phyloP scores from a whole-genome alignment of 257 asterid species.

The Euphrasia confusa region DNA sequence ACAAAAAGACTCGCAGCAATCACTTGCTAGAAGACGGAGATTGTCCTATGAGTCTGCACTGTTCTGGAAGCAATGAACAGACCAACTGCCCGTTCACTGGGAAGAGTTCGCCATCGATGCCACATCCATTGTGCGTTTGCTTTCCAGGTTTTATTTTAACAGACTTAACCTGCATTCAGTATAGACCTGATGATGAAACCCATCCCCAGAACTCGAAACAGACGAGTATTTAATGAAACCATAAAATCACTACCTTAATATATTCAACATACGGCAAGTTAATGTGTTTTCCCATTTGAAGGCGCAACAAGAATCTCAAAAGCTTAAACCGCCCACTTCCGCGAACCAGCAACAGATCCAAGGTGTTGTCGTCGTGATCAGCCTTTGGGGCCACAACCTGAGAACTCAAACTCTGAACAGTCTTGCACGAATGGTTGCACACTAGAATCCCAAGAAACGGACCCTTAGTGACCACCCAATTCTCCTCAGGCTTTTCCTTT shows the following conservation, averaged over 20 bases:
- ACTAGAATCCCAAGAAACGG: slow-evolving; percentile 75
- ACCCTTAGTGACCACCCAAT: slow-evolving; percentile 80
- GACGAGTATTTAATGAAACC: too few relatives aligned
- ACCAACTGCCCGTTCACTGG: slow-evolving; percentile 72
- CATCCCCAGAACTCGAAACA: neutral
- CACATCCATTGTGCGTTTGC: slow-evolving; percentile 79
- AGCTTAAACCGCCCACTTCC: slow-evolving; percentile 86
- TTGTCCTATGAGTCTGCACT: slow-evolving; percentile 91
- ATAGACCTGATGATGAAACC: neutral
- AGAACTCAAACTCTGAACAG: slow-evolving; percentile 92
- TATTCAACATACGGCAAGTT: slow-evolving; percentile 89
- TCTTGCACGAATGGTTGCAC: slow-evolving; percentile 91
- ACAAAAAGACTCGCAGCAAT: slow-evolving; percentile 25
- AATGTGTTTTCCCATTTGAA: slow-evolving; percentile 82
- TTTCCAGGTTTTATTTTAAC: slow-evolving; percentile 89
- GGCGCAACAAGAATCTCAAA: slow-evolving; percentile 69
- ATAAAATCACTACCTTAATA: slow-evolving; percentile 51
- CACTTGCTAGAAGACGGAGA: slow-evolving; percentile 42
- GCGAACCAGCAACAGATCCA: slow-evolving; percentile 85
- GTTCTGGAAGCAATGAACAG: slow-evolving; percentile 86
- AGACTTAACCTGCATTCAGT: slow-evolving; percentile 73
- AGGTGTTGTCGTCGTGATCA: slow-evolving; percentile 75
- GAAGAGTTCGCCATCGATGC: slow-evolving; percentile 94
- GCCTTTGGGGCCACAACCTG: slow-evolving; percentile 98
- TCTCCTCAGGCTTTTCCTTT: slow-evolving; percentile 58